Percentiles rank a stretch among this genome's conserved stretches.
These are phyloP conservation scores for Annulohypoxylon moriforme DNA, from an alignment of 495 filamentous ascomycete genomes.

Conservation along the genomic window DNA sequence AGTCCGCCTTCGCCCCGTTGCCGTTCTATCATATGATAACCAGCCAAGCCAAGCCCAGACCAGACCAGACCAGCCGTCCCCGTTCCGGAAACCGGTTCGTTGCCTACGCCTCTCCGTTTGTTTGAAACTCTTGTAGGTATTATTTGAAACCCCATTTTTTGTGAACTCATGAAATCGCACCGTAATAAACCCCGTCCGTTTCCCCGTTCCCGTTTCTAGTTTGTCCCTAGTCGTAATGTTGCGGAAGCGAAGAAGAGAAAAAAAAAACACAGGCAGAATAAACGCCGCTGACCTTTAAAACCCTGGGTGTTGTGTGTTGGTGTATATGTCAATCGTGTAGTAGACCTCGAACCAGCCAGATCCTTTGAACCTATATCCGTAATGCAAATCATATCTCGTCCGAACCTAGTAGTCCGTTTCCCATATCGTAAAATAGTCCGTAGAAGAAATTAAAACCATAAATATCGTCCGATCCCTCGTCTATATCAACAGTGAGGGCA, in stretches of 20 bases:
- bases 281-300: slow-evolving; percentile 21
- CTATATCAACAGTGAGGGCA: slow-evolving; percentile 30
- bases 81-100: background rate
- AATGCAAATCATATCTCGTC: slow-evolving; percentile 29
- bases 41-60: background rate
- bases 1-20: background rate
- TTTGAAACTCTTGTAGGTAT: background rate
- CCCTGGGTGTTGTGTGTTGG: slow-evolving; percentile 10
- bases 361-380: slow-evolving; percentile 17
- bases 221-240: slow-evolving; percentile 4
- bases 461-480: background rate
- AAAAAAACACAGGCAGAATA: background rate
- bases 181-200: background rate
- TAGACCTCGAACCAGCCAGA: slow-evolving; percentile 32
- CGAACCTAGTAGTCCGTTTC: slow-evolving; percentile 33
- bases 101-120: slow-evolving; percentile 5
- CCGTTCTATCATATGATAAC: background rate
- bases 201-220: slow-evolving; percentile 7
- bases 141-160: background rate
- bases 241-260: background rate
- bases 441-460: slow-evolving; percentile 2
- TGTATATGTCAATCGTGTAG: slow-evolving; percentile 7
- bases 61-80: background rate
- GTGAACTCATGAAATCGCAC: background rate
- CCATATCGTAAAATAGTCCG: background rate